These are phyloP conservation scores for Penicillium cinerascens DNA, from an alignment of 495 filamentous ascomycete species.

Conservation along the genomic window DNA sequence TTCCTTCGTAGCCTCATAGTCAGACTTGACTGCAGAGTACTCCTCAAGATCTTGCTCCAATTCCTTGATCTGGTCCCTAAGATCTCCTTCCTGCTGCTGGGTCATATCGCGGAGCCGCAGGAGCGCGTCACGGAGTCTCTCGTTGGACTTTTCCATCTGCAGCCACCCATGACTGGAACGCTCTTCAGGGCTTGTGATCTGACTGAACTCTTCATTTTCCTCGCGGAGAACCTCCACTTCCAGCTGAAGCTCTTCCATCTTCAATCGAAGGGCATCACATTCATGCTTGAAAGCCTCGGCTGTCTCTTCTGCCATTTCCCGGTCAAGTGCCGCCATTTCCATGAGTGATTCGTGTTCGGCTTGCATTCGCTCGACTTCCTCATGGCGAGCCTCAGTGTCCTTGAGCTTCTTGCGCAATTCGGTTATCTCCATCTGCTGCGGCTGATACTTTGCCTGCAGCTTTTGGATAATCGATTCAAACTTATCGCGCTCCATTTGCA, in stretches of 20 bases:
- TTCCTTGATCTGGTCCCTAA: constrained; percentile 70
- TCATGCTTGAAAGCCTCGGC: constrained; percentile 78
- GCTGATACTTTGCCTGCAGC: constrained; percentile 82
- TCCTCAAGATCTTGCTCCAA: constrained; percentile 77
- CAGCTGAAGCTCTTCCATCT: constrained; percentile 77
- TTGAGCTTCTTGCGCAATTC: constrained; percentile 74
- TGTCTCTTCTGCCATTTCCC: constrained; percentile 95
- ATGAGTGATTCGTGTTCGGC: constrained; percentile 78
- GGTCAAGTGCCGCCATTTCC: constrained; percentile 85
- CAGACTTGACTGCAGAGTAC: constrained; percentile 63
- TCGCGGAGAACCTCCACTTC: constrained; percentile 84
- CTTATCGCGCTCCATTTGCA: constrained; percentile 77
- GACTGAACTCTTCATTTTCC: constrained; percentile 77
- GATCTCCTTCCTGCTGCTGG: constrained; percentile 77
- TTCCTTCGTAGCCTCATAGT: constrained; percentile 66
- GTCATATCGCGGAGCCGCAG: constrained; percentile 81
- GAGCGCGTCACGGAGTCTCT: constrained; percentile 81
- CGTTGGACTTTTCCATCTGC: constrained; percentile 86
- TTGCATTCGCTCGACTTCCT: constrained; percentile 67
- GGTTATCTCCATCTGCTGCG: constrained; percentile 75
- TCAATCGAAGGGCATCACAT: constrained; percentile 69
- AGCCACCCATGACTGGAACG: constrained; percentile 81
- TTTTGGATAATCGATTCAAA: constrained; percentile 90
- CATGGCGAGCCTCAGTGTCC: constrained; percentile 65
- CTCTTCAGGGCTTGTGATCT: constrained; percentile 86